A percentile compares a stretch with the other conserved stretches of the same genome.
phyloP scores from a whole-genome alignment of 106 monocot genomes.

The Dioscorea alata region DNA sequence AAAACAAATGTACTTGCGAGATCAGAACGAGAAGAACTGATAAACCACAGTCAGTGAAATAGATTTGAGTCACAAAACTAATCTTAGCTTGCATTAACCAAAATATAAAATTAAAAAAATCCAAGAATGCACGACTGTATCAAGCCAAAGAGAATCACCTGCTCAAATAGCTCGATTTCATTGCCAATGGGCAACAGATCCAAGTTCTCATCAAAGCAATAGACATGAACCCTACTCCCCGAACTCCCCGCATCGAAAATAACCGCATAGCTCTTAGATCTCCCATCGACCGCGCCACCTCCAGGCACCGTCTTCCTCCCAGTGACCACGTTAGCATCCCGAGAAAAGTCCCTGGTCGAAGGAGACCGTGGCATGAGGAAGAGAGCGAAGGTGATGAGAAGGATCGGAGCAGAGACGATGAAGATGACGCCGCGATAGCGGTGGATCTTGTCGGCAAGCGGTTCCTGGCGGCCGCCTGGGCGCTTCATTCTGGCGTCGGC shows the following conservation, averaged over 20 bases:
- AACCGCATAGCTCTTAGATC: constrained; percentile 24
- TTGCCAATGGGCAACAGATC: constrained; percentile 21
- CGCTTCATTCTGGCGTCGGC: constrained; percentile 65
- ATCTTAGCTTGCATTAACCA: no score
- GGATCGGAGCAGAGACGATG: constrained; percentile 39
- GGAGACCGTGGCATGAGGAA: constrained; percentile 58
- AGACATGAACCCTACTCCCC: constrained; percentile 37
- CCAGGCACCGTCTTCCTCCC: constrained; percentile 23
- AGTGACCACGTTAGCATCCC: neutral
- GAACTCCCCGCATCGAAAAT: constrained; percentile 44
- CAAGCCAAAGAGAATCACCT: neutral
- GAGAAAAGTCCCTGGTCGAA: neutral
- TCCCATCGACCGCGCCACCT: neutral
- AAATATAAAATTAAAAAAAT: no score
- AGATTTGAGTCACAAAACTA: no score
- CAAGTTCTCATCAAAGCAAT: constrained; percentile 23
- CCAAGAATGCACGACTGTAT: no score
- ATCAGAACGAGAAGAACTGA: no score
- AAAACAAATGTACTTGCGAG: no score
- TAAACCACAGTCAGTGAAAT: no score
- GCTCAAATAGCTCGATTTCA: constrained; percentile 6
- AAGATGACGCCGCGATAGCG: constrained; percentile 55
- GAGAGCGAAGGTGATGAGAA: constrained; percentile 66
- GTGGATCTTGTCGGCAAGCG: constrained; percentile 48
- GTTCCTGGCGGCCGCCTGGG: constrained; percentile 20